These are phyloP conservation scores for Fragilaria crotonensis DNA, from an alignment of 108 stramenopile genomes.

Conservation along the genomic window DNA sequence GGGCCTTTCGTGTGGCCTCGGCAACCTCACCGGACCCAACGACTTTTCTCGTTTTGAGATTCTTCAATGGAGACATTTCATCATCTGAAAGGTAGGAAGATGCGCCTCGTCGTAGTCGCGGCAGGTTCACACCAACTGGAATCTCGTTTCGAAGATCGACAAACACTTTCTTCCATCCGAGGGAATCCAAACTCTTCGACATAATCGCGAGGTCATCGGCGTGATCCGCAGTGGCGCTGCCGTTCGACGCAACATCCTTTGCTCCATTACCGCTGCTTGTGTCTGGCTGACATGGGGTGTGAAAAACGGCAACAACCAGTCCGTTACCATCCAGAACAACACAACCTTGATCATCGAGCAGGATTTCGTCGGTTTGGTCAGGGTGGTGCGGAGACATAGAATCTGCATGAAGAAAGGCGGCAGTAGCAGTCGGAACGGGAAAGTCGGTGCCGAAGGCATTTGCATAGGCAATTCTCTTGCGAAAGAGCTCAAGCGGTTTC, in stretches of 20 bases:
- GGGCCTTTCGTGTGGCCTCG: slow-evolving; percentile 16
- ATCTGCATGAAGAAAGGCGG: slow-evolving; percentile 64
- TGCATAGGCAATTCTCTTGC: slow-evolving; percentile 73
- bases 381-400: slow-evolving; percentile 50
- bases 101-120: neutral
- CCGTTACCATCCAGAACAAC: slow-evolving; percentile 8
- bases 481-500: slow-evolving; percentile 52
- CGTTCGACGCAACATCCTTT: too few species aligned
- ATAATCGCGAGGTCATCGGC: slow-evolving; percentile 39
- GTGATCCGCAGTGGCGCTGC: too few species aligned
- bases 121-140: slow-evolving; percentile 22
- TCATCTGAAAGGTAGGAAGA: slow-evolving; percentile 6
- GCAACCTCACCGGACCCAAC: slow-evolving; percentile 44
- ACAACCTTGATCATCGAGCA: slow-evolving; percentile 11
- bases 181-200: slow-evolving; percentile 59
- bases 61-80: slow-evolving; percentile 2
- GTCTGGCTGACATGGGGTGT: too few species aligned
- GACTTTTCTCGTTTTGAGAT: slow-evolving; percentile 33
- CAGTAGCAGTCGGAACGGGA: slow-evolving; percentile 73
- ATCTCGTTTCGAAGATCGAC: slow-evolving; percentile 67
- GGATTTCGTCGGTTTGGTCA: slow-evolving; percentile 40
- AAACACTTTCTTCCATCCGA: slow-evolving; percentile 87
- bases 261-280: too few species aligned
- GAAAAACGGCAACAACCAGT: slow-evolving; percentile 16
- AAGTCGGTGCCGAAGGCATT: slow-evolving; percentile 88